These are phyloP conservation scores for Dimargaris verticillata DNA, from an alignment of 192 early-diverging fungal genomes.

Conservation along the genomic window DNA sequence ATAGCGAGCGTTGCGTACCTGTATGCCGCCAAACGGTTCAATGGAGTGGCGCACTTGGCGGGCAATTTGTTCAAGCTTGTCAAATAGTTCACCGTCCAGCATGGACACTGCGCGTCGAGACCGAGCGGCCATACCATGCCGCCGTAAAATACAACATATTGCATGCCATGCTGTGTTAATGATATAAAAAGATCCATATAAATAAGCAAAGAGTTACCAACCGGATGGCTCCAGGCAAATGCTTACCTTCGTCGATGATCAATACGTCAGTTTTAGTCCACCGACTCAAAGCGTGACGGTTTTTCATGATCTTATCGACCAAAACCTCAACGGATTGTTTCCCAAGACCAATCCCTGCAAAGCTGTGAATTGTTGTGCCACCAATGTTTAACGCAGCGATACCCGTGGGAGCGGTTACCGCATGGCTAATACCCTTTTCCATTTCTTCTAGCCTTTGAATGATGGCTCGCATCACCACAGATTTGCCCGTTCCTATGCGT, in stretches of 20 bases:
- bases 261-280: constrained; percentile 46
- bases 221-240: too few relatives aligned
- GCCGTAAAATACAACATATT: too few relatives aligned
- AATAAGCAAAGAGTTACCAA: too few relatives aligned
- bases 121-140: too few relatives aligned
- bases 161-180: too few relatives aligned
- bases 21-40: constrained; percentile 60
- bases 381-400: constrained; percentile 67
- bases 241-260: constrained; percentile 47
- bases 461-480: constrained; percentile 23
- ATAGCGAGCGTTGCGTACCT: constrained; percentile 11
- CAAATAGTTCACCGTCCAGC: constrained; percentile 55
- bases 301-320: constrained; percentile 21
- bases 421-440: constrained; percentile 10
- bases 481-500: constrained; percentile 27
- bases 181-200: too few relatives aligned
- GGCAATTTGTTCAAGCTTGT: constrained; percentile 52
- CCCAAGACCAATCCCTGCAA: constrained; percentile 47
- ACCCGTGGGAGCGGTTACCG: constrained; percentile 58
- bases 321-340: constrained; percentile 15
- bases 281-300: constrained; percentile 23
- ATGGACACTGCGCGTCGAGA: constrained; percentile 31
- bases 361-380: constrained; percentile 59
- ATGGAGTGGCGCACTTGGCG: constrained; percentile 23
- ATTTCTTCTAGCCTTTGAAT: constrained; percentile 16